A percentile compares a stretch with the other conserved stretches of the same genome.
phyloP scores from a whole-genome alignment of 1,139 yeast genomes.

The Geotrichum reessii region DNA sequence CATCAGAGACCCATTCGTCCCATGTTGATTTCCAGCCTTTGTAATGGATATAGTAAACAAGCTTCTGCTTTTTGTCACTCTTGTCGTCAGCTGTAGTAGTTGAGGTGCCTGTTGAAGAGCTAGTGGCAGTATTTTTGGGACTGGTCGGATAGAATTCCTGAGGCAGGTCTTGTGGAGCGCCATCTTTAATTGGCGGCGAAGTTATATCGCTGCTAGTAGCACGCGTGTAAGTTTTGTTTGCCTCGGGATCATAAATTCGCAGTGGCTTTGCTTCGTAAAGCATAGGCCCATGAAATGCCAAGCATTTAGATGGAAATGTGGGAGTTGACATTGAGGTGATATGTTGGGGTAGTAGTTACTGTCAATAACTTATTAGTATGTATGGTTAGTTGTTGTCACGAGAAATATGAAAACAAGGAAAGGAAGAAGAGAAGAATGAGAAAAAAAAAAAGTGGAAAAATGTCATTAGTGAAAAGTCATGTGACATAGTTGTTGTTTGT shows the following conservation, averaged over 20 bases:
- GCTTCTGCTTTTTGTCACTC: slow-evolving; percentile 22
- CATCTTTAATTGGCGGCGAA: slow-evolving; percentile 17
- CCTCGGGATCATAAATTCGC: slow-evolving; percentile 54
- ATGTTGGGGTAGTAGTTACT: not conserved
- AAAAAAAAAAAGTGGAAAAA: not conserved
- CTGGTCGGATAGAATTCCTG: not conserved
- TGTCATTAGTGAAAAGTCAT: not conserved
- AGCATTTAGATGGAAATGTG: slow-evolving; percentile 37
- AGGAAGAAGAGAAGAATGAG: not conserved
- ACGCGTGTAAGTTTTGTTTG: slow-evolving; percentile 29
- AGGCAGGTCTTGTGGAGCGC: slow-evolving; percentile 42
- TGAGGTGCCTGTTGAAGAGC: not conserved
- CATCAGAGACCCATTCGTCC: slow-evolving; percentile 91
- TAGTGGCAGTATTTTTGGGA: not conserved
- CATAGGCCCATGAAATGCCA: slow-evolving; percentile 89
- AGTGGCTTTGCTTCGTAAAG: slow-evolving; percentile 83
- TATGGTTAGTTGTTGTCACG: not conserved
- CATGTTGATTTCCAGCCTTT: slow-evolving; percentile 94
- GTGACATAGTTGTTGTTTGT: not conserved
- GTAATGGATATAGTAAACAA: slow-evolving; percentile 72
- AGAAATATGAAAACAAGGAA: not conserved
- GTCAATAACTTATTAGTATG: not conserved
- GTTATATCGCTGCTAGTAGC: slow-evolving; percentile 18
- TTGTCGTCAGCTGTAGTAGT: slow-evolving; percentile 28
- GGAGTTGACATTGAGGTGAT: not conserved